Evolutionary conservation across 768 basidiomycete genomes (phyloP), one percentile per base, ranked within the genome.

Genomic region (Agaricus blazei): DNA sequence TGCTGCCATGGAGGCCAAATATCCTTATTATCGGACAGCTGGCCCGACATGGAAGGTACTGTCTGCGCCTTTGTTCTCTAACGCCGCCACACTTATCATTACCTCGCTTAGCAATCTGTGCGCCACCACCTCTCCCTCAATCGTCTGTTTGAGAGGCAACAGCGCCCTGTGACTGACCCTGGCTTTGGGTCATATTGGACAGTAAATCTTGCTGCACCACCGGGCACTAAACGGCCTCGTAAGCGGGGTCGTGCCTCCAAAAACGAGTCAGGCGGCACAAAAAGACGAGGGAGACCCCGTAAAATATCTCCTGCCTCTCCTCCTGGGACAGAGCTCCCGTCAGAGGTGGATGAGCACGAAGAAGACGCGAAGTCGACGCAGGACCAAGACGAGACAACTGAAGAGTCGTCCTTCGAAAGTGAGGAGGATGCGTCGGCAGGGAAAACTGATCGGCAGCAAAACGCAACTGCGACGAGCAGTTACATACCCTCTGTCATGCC

Each of bases 181-280:
- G 90, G 90, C 14, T 90, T 90, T 66, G 90, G 90, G 23, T 91
- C 89, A 9, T 91, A 92, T 65, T 92, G 90, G 90, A 90, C 89
- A 36, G 90, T 92, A n/a, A 91, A 91, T 68, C 75, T 91, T 23
- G 68, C 80, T 47, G 90, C 90, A n/a, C 88, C 89, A 11, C 89
- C 89, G 2, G 90, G 90, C 23, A 91, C 89, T 1, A 92, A 92
- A 70, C 82, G 90, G 55, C 90, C 90, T 42, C 81, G 90, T 23
- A 92, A 91, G 65, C 81, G 90, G 54, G 88, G 88, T 26, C 77
- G 86, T 19, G 69, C 54, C n/a, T 26, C 41, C 19, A 56, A 49
- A 19, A 12, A 19, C 5, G 54, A 56, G 27, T n/a, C 41, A 6
- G 36, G 37, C 42, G 47, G 54, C 41, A 24, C 28, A n/a, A 56